Conservation (phyloP, 164 flowering plant genomes). For the Berberis vulgaris region DNA sequence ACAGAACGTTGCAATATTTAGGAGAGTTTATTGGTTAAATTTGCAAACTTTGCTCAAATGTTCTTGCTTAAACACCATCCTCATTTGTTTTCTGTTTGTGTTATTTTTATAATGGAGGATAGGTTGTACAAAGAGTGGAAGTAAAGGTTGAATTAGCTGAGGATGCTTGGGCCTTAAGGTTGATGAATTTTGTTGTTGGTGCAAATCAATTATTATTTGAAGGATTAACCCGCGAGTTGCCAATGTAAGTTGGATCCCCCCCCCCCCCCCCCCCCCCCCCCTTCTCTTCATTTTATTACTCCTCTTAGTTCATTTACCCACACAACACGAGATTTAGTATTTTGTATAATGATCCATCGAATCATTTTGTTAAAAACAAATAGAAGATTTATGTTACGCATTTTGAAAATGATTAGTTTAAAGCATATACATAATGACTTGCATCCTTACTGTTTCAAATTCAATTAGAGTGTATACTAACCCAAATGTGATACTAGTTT, state of each 20-base stretch:
- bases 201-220: slow-evolving; percentile 60
- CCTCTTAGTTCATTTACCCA: not conserved
- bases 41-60: not conserved
- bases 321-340: too few species aligned
- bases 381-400: too few species aligned
- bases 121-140: slow-evolving; percentile 56
- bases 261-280: not conserved
- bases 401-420: too few species aligned
- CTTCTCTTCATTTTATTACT: not conserved
- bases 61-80: too few species aligned
- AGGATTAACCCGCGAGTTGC: slow-evolving; percentile 85
- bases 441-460: too few species aligned
- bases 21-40: not conserved
- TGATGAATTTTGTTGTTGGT: slow-evolving; percentile 57
- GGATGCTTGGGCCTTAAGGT: slow-evolving; percentile 73
- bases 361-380: too few species aligned
- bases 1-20: too few species aligned
- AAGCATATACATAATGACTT: too few species aligned
- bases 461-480: too few species aligned
- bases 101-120: slow-evolving; percentile 3
- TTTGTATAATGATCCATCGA: too few species aligned
- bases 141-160: slow-evolving; percentile 41
- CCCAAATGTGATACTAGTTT: too few species aligned
- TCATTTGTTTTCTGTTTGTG: too few species aligned
- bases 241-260: slow-evolving; percentile 45